A percentile compares a stretch with the other conserved stretches of the same genome.
These are phyloP conservation scores for Chromosphaera perkinsii DNA, from an alignment of 208 protist species.

Conservation along the genomic window DNA sequence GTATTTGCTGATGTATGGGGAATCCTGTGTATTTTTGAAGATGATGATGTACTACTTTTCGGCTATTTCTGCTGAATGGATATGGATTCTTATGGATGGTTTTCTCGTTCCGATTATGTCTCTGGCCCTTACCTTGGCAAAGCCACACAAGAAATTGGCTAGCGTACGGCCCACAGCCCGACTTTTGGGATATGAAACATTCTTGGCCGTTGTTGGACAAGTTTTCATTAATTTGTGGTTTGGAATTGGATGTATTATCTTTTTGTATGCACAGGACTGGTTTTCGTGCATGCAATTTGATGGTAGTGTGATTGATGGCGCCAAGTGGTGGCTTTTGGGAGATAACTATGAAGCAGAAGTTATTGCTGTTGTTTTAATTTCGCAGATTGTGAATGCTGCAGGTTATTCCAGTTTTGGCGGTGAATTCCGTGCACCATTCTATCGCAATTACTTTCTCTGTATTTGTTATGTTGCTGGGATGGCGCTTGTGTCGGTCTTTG, in stretches of 20 bases:
- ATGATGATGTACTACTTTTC: conserved; percentile 8
- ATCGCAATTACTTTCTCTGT: background rate
- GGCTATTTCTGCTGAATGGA: background rate
- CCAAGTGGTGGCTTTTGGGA: conserved; percentile 16
- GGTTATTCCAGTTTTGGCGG: background rate
- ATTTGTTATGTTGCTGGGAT: background rate
- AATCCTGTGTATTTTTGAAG: conserved; percentile 4
- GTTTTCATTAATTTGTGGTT: conserved; percentile 9
- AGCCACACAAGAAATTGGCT: background rate
- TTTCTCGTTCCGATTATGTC: conserved; percentile 3
- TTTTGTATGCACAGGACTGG: conserved; percentile 3
- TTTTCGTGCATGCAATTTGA: conserved; percentile 23
- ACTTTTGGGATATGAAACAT: conserved; percentile 2
- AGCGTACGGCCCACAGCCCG: background rate
- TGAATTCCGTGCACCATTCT: conserved; percentile 2
- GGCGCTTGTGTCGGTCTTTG: background rate
- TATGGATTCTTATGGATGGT: conserved; percentile 10
- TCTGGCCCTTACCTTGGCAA: background rate
- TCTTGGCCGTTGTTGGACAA: background rate
- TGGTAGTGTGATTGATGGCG: background rate
- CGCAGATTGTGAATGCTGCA: background rate
- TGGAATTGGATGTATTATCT: background rate
- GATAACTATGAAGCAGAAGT: conserved; percentile 18
- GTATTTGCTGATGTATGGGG: conserved; percentile 17
- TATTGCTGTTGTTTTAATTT: conserved; percentile 1